These are phyloP conservation scores for Phytophthora vignae DNA, from an alignment of 352 stramenopile species.

Conservation along the genomic window DNA sequence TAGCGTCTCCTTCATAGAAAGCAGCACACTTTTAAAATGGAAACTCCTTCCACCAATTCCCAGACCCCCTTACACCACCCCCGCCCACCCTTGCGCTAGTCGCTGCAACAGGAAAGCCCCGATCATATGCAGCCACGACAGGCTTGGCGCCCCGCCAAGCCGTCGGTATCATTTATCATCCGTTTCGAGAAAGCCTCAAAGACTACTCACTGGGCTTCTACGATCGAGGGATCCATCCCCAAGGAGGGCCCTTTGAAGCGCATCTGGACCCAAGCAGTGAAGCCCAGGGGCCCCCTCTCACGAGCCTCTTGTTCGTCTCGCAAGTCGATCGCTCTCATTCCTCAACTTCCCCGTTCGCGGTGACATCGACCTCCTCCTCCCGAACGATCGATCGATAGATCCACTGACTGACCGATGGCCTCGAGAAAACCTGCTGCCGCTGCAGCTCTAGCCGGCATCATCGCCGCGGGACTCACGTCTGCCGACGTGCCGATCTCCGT, in stretches of 20 bases:
- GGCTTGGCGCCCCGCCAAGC: background rate
- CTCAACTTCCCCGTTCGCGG: conserved; percentile 18
- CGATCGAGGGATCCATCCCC: background rate
- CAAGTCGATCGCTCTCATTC: conserved; percentile 16
- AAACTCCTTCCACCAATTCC: no score
- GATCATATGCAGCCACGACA: background rate
- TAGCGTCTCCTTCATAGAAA: no score
- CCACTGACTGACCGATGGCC: conserved; percentile 4
- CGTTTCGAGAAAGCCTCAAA: conserved; percentile 11
- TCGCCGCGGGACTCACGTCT: conserved; percentile 5
- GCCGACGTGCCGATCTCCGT: conserved; percentile 29
- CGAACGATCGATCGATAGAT: background rate
- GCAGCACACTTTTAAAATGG: no score
- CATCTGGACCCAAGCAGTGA: background rate
- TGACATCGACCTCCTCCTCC: conserved; percentile 14
- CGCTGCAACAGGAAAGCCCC: background rate
- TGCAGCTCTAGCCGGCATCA: conserved; percentile 20
- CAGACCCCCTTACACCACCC: background rate
- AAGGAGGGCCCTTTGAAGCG: background rate
- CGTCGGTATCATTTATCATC: background rate
- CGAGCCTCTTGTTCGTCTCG: background rate
- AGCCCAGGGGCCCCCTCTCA: no score
- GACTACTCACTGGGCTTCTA: background rate
- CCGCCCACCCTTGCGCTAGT: background rate
- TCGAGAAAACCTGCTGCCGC: conserved; percentile 13